Conservation (phyloP, 78 protist genomes). For the Dictyostelium discoideum region DNA sequence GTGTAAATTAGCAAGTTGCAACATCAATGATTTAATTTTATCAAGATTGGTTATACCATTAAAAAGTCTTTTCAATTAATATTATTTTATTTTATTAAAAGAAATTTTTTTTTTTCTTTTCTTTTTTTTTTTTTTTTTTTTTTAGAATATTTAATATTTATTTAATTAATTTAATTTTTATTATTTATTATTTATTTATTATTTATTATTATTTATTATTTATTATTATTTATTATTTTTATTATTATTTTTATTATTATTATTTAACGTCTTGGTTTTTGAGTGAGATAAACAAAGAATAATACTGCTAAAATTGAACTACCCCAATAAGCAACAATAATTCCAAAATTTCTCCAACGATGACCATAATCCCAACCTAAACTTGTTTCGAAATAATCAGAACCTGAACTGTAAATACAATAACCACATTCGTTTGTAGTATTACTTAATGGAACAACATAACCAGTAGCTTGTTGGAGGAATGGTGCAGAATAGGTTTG, state of each 20-base stretch:
- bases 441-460: background rate
- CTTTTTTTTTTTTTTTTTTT: too few species aligned
- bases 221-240: background rate
- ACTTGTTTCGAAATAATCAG: background rate
- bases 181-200: too few species aligned
- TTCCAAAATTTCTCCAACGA: conserved; percentile 77
- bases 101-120: too few species aligned
- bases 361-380: conserved; percentile 17
- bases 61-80: too few species aligned
- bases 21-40: too few species aligned
- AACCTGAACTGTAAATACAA: conserved; percentile 26
- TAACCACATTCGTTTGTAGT: conserved; percentile 39
- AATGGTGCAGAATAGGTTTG: conserved; percentile 10
- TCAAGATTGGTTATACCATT: too few species aligned
- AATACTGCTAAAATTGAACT: conserved; percentile 25
- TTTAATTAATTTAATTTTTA: too few species aligned
- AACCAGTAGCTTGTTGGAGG: background rate
- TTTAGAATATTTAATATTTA: too few species aligned
- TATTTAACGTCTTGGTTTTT: conserved; percentile 42
- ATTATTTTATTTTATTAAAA: too few species aligned
- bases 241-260: background rate
- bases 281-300: conserved; percentile 56
- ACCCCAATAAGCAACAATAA: conserved; percentile 44
- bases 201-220: too few species aligned
- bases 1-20: too few species aligned